Evolutionary conservation across 2,329 filamentous ascomycete species (phyloP).

Genomic region (Nemania diffusa): DNA sequence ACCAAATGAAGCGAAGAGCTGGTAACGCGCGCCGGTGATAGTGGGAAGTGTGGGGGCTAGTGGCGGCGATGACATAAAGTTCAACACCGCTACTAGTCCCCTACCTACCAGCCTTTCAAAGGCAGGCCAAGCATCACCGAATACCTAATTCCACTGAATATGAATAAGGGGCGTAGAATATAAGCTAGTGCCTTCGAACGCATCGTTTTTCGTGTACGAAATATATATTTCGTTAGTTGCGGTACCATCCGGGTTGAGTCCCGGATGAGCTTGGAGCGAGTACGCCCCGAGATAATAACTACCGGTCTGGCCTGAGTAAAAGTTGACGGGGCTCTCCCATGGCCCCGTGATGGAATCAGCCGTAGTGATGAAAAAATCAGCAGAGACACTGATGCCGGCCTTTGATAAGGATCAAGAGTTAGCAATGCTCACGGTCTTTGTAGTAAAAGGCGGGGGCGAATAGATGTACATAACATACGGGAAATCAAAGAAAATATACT

Average conservation of each 20-base stretch:
- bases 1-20: background rate
- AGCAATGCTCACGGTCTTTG: background rate
- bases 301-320: slow-evolving; percentile 35
- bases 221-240: slow-evolving; percentile 39
- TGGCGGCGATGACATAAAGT: background rate
- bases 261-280: slow-evolving; percentile 39
- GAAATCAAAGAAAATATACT: background rate
- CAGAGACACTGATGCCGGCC: slow-evolving; percentile 33
- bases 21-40: background rate
- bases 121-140: background rate
- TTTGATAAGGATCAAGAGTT: slow-evolving; percentile 5
- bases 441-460: background rate
- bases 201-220: slow-evolving; percentile 37
- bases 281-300: slow-evolving; percentile 34
- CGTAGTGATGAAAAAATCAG: slow-evolving; percentile 41
- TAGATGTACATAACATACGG: background rate
- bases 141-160: slow-evolving; percentile 34
- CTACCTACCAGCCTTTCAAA: background rate
- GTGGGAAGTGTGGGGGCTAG: background rate
- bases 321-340: slow-evolving; percentile 33
- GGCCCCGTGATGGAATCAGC: slow-evolving; percentile 37
- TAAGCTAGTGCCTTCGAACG: background rate
- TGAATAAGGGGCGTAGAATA: slow-evolving; percentile 37
- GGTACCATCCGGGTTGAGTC: slow-evolving; percentile 24
- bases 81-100: background rate